Evolutionary conservation across 2,329 filamentous ascomycete species (phyloP).

Genomic region (Periconia sp.): DNA sequence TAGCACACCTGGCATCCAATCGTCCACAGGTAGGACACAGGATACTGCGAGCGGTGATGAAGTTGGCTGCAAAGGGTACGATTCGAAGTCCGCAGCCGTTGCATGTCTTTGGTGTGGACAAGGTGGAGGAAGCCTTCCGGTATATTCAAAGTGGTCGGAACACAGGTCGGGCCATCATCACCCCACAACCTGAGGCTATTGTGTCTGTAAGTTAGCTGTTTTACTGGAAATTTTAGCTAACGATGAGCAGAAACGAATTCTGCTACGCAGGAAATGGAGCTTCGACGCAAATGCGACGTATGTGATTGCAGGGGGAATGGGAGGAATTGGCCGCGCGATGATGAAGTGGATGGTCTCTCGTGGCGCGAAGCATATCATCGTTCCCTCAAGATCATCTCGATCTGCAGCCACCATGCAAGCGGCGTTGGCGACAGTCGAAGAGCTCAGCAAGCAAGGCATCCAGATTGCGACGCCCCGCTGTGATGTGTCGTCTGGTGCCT

Average conservation of each 20-base stretch:
- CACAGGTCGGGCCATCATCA: slow-evolving; percentile 19
- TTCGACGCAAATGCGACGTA: slow-evolving; percentile 8
- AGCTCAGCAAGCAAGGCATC: slow-evolving; percentile 15
- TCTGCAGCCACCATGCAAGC: neutral
- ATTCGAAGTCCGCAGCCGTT: slow-evolving; percentile 10
- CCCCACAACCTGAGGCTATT: neutral
- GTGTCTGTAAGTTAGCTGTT: slow-evolving; percentile 1
- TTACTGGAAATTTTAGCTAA: neutral
- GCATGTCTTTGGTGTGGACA: slow-evolving; percentile 7
- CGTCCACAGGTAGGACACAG: slow-evolving; percentile 3
- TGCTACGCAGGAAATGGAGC: neutral
- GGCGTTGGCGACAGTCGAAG: slow-evolving; percentile 9
- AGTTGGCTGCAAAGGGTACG: neutral
- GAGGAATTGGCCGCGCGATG: slow-evolving; percentile 11
- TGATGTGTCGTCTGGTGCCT: slow-evolving; percentile 16
- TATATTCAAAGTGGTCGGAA: slow-evolving; percentile 21
- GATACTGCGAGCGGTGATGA: slow-evolving; percentile 1
- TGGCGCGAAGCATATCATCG: slow-evolving; percentile 9
- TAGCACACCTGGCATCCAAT: slow-evolving; percentile 17
- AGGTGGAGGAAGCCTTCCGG: slow-evolving; percentile 22
- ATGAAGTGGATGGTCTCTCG: slow-evolving; percentile 5
- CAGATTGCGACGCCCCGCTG: slow-evolving; percentile 17
- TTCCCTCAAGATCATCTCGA: slow-evolving; percentile 14
- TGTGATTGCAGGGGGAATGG: slow-evolving; percentile 13
- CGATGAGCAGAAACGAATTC: neutral